These are phyloP conservation scores for Scheffersomyces ergatensis DNA, from an alignment of 805 yeast species.

Conservation along the genomic window DNA sequence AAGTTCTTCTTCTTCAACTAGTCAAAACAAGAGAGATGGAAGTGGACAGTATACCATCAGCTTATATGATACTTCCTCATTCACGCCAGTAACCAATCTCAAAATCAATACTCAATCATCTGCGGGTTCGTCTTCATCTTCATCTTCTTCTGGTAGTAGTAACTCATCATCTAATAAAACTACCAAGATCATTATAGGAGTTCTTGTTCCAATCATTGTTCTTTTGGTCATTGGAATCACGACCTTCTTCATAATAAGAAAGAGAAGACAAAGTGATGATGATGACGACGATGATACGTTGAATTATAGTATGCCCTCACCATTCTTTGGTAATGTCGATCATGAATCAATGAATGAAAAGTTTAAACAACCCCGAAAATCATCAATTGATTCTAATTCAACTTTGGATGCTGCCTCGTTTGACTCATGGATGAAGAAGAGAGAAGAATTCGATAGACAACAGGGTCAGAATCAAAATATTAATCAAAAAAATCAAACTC, in stretches of 20 bases:
- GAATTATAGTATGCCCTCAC: constrained; percentile 31
- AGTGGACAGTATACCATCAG: constrained; percentile 27
- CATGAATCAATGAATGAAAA: constrained; percentile 10
- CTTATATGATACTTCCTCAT: constrained; percentile 40
- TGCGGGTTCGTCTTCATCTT: background rate
- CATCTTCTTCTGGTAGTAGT: background rate
- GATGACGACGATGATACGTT: constrained; percentile 19
- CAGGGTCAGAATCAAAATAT: background rate
- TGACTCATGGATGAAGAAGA: constrained; percentile 51
- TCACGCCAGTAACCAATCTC: constrained; percentile 28
- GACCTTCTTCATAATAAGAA: constrained; percentile 15
- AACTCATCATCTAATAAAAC: background rate
- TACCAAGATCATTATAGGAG: constrained; percentile 24
- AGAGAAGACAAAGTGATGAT: constrained; percentile 13
- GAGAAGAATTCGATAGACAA: constrained; percentile 41
- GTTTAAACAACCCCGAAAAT: background rate
- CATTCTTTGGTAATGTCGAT: constrained; percentile 13
- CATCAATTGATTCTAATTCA: constrained; percentile 24
- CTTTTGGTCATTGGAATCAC: constrained; percentile 10
- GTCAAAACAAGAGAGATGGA: constrained; percentile 15
- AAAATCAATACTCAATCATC: constrained; percentile 10
- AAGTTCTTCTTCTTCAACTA: background rate
- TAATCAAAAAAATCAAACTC: too few relatives aligned
- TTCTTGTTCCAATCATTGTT: constrained; percentile 31
- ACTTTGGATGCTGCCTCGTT: constrained; percentile 48